Conservation (phyloP, 2,329 filamentous ascomycete genomes). For the Penicillium sp. region DNA sequence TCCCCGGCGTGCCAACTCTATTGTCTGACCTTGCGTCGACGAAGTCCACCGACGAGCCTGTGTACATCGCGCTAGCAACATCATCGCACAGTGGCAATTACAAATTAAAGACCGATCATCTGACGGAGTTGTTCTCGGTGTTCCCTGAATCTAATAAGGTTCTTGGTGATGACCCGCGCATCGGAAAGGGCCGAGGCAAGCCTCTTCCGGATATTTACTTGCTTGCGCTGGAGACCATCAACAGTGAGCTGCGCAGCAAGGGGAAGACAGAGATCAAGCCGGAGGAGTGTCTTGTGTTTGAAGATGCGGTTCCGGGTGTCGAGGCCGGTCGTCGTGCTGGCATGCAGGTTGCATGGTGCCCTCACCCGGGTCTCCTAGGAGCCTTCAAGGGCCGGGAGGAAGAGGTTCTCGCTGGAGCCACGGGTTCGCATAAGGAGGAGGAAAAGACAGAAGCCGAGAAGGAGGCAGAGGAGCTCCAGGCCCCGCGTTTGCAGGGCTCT, state of each 20-base stretch:
- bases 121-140: slow-evolving; percentile 51
- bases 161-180: slow-evolving; percentile 78
- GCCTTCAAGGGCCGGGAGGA: slow-evolving; percentile 75
- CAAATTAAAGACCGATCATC: slow-evolving; percentile 66
- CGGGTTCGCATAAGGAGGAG: slow-evolving; percentile 64
- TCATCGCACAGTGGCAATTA: slow-evolving; percentile 72
- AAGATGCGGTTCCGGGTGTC: slow-evolving; percentile 90
- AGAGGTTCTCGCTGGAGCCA: slow-evolving; percentile 78
- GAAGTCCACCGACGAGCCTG: slow-evolving; percentile 41
- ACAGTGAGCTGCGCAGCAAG: slow-evolving; percentile 60
- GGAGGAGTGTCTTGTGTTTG: slow-evolving; percentile 91
- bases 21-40: slow-evolving; percentile 48
- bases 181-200: slow-evolving; percentile 79
- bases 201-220: slow-evolving; percentile 93
- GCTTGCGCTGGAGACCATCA: slow-evolving; percentile 80
- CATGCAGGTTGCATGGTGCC: slow-evolving; percentile 92
- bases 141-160: slow-evolving; percentile 72
- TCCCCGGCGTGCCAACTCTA: slow-evolving; percentile 73
- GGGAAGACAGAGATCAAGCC: slow-evolving; percentile 66
- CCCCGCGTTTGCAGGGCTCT: slow-evolving; percentile 38
- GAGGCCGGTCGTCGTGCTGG: slow-evolving; percentile 87
- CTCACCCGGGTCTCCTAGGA: slow-evolving; percentile 72
- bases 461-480: slow-evolving; percentile 41
- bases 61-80: slow-evolving; percentile 84
- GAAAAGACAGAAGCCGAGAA: slow-evolving; percentile 43